Base-by-base conservation (phyloP, 108 stramenopile species). In the Discostella stelligeroides region DNA sequence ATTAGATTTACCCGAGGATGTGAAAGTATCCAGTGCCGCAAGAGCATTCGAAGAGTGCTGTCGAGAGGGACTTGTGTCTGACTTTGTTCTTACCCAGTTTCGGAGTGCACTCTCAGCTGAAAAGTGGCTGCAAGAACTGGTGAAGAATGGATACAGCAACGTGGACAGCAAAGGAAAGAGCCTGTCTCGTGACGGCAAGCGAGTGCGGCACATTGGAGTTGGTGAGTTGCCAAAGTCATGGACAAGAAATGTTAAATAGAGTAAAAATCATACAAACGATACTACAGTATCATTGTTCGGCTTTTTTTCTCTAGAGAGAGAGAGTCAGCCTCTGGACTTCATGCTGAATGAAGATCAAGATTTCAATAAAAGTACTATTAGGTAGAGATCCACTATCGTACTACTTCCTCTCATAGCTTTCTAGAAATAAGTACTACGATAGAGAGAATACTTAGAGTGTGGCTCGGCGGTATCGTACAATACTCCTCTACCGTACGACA, bases 81-180 rank as follows among this genome's bases (percentile, higher is more conserved):
- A 84, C 56, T 91, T 91, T 63, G 88, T 91, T 34, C 66, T 88
- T 23, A 72, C 84, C 50, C 82, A 82, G 43, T 37, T 90, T 38
- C 82, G 84, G 18, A 79, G 77, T 70, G 79, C 72, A 37, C 66
- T 80, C 0, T 21, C 72, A 20, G 72, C 72, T 0, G 79, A 80
- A 25, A 55, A 45, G 34, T 80, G 73, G 51, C 43, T 73, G 48
- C 43, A 80, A 23, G 79, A 63, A 25, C 63, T 80, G 28, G 79
- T 64, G 4, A 51, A 68, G 48, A 73, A 69, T 65, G 79, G 79
- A 14, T 72, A 79, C 63, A 53, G 69, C 29, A 68, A 79, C 25
- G n/a, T 67, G 62, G 54, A 72, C 56, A 63, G 54, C n/a, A 79
- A 50, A 51, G 77, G 77, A 15, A 79, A 79, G 59, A 70, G 69